Evolutionary conservation across 164 flowering plant genomes (phyloP).

Genomic region (Sextonia rubra): DNA sequence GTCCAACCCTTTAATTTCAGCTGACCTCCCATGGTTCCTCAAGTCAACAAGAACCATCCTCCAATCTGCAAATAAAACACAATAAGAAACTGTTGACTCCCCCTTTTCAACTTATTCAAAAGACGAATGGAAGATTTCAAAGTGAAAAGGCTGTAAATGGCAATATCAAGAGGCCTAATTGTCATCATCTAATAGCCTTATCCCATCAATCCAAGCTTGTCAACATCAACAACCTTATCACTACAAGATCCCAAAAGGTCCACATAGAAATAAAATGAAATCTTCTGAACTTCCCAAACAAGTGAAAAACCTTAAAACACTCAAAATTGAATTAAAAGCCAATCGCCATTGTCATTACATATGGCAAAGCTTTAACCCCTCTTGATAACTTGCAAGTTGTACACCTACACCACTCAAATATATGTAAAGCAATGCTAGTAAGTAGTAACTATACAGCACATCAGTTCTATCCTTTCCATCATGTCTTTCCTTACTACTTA

Average conservation of each 20-base stretch:
- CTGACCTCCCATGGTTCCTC: conserved; percentile 90
- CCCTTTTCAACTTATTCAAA: not conserved
- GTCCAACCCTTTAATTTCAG: conserved; percentile 44
- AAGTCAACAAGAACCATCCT: conserved; percentile 87
- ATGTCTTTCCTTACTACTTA: no score
- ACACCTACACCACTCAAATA: no score
- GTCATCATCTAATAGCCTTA: no score
- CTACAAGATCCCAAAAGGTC: not conserved
- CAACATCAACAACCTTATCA: not conserved
- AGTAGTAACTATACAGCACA: no score
- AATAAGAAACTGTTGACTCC: not conserved
- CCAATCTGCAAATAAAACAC: conserved; percentile 32
- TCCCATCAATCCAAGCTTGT: not conserved
- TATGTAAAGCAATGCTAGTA: no score
- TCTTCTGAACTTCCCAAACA: not conserved
- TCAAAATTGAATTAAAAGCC: no score
- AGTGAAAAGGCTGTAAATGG: not conserved
- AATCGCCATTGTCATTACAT: no score
- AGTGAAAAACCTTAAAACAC: no score
- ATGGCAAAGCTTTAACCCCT: no score
- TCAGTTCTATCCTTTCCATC: no score
- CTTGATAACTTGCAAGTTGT: no score
- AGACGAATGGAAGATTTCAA: not conserved
- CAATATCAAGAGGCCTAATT: no score
- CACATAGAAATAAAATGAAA: not conserved